phyloP scores from a whole-genome alignment of 2,329 filamentous ascomycete species.

The Helminthosporium solani region DNA sequence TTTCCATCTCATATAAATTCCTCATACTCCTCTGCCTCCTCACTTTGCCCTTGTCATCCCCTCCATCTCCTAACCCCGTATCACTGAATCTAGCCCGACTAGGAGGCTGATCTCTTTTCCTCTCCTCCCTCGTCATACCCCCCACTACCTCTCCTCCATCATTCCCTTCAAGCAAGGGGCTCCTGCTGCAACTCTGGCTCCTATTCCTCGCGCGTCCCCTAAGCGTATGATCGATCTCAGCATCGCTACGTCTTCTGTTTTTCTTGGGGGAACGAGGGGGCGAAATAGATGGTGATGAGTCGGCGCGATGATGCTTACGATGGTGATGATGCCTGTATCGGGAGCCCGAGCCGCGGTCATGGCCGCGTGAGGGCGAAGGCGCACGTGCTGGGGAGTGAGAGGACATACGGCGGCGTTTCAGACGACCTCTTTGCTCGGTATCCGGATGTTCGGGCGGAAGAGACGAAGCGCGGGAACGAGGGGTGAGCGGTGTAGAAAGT shows the following conservation, averaged over 20 bases:
- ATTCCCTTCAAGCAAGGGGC: constrained; percentile 26
- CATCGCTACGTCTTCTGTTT: constrained; percentile 35
- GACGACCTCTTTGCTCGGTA: constrained; percentile 26
- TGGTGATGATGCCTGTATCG: constrained; percentile 36
- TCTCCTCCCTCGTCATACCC: constrained; percentile 15
- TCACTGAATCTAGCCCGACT: constrained; percentile 33
- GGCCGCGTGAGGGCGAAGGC: constrained; percentile 35
- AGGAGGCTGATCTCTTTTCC: constrained; percentile 38
- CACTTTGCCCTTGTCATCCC: constrained; percentile 18
- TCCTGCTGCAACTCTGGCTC: constrained; percentile 23
- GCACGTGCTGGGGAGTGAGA: constrained; percentile 33
- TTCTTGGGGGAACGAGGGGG: constrained; percentile 26
- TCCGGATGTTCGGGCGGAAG: not conserved
- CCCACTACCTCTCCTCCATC: constrained; percentile 28
- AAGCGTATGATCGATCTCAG: constrained; percentile 38
- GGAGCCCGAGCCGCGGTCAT: constrained; percentile 34
- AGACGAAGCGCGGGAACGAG: not conserved
- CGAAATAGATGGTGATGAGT: constrained; percentile 25
- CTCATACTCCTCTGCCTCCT: constrained; percentile 43
- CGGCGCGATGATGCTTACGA: constrained; percentile 32
- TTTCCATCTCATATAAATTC: constrained; percentile 29
- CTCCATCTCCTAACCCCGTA: constrained; percentile 17
- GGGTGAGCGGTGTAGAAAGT: not conserved
- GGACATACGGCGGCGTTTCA: constrained; percentile 33
- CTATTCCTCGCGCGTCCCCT: constrained; percentile 33